These are phyloP conservation scores for Alternaria gaisen DNA, from an alignment of 2,329 filamentous ascomycete genomes.

Conservation along the genomic window DNA sequence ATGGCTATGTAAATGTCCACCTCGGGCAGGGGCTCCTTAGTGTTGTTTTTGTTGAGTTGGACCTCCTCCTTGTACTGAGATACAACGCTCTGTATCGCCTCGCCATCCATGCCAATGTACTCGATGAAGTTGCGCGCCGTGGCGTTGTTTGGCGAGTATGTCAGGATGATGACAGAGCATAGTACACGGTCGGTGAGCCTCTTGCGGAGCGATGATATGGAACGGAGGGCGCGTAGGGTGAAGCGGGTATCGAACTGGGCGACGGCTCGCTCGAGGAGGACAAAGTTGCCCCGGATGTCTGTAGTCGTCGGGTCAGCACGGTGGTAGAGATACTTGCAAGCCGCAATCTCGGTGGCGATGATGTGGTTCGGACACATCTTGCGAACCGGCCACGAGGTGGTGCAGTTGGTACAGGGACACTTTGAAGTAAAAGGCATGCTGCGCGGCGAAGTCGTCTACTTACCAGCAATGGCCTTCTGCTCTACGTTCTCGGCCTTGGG, in stretches of 20 bases:
- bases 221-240: constrained; percentile 89
- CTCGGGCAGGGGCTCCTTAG: constrained; percentile 83
- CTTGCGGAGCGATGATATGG: constrained; percentile 95
- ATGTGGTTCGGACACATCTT: constrained; percentile 44
- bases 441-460: constrained; percentile 21
- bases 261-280: constrained; percentile 89
- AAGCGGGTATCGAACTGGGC: constrained; percentile 94
- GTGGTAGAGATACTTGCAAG: constrained; percentile 40
- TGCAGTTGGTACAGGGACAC: constrained; percentile 36
- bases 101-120: constrained; percentile 72
- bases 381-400: constrained; percentile 25
- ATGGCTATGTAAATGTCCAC: constrained; percentile 90
- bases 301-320: constrained; percentile 43
- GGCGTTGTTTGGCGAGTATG: constrained; percentile 73
- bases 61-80: constrained; percentile 71
- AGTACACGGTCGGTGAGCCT: constrained; percentile 83
- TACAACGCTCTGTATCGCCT: constrained; percentile 66
- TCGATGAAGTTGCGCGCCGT: constrained; percentile 75
- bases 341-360: constrained; percentile 40
- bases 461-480: constrained; percentile 53
- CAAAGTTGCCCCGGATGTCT: constrained; percentile 97
- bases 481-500: constrained; percentile 52
- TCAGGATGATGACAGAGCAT: constrained; percentile 80
- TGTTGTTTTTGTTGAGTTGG: constrained; percentile 65
- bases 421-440: constrained; percentile 33